Base-by-base conservation (phyloP, 148 eudicot species). In the Salicornia ramosissima region DNA sequence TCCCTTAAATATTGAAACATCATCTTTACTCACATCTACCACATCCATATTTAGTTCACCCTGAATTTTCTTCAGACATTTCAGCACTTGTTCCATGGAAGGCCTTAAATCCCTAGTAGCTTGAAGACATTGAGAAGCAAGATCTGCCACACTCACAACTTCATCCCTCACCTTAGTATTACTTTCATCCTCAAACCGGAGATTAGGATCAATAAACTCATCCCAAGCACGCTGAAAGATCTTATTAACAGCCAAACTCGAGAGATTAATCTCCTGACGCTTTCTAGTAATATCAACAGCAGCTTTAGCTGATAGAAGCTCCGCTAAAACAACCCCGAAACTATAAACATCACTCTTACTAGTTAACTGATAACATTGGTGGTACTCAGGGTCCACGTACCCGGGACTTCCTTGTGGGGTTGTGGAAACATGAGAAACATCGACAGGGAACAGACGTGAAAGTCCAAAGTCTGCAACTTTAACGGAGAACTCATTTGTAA, bases 351-450 rank as follows among this genome's bases (percentile, higher is more conserved):
- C n/a, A n/a, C 86, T 80, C 46, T 83, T 80, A 14, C 57, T 76
- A 0, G 86, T 83, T 0, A 83, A 62, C 51, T 77, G 82, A 33
- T 83, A 83, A 64, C 78, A 75, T 16, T 80, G 80, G 5, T 75
- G 70, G 19, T 83, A 83, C 65, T 80, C 82, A 1, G 86, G 86
- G 53, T 83, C 86, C 2, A 83, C 76, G 22, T 83, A 83, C 1
- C 86, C 86, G 0, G 86, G 84, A 15, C 80, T 83, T 9, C 86
- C 86, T 36, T 83, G 86, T 11, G 86, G 86, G 0, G 78, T 81
- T 14, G 86, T 83, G 7, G 86, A 83, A 0, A 83, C 78, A 19
- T 83, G 86, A 26, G 80, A 75, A 4, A 70, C 82, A 6, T 78
- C 66, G 36, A 40, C 36, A 0, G 86, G 86, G 40, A 78, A 78